Percentiles rank a stretch among this genome's conserved stretches.
Evolutionary conservation across 495 filamentous ascomycete genomes (phyloP).

Genomic region (Apodospora peruviana): DNA sequence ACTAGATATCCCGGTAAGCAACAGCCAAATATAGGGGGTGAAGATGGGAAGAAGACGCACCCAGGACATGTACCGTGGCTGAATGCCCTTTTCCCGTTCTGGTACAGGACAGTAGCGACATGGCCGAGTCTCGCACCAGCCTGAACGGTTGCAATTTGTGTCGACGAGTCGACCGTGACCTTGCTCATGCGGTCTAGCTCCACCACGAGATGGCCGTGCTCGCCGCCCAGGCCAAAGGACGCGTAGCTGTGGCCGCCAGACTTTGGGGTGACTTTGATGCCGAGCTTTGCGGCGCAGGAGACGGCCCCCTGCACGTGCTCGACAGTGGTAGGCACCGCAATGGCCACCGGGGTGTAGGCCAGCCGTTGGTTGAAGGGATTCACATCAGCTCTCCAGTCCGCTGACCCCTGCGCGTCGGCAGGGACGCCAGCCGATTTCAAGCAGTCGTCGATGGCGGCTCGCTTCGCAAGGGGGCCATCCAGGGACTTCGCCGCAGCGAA

Average conservation of each 20-base stretch:
- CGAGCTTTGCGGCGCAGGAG: slow-evolving; percentile 33
- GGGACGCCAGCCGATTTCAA: slow-evolving; percentile 28
- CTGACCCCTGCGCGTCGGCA: slow-evolving; percentile 25
- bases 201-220: slow-evolving; percentile 42
- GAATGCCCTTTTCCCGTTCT: slow-evolving; percentile 37
- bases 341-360: slow-evolving; percentile 31
- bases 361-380: slow-evolving; percentile 37
- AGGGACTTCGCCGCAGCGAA: slow-evolving; percentile 14
- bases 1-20: slow-evolving; percentile 17
- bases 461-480: slow-evolving; percentile 18
- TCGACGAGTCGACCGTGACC: slow-evolving; percentile 32
- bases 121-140: slow-evolving; percentile 37
- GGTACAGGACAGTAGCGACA: slow-evolving; percentile 31
- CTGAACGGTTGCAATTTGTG: slow-evolving; percentile 34
- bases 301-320: slow-evolving; percentile 39
- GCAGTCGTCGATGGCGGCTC: slow-evolving; percentile 37
- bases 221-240: slow-evolving; percentile 40
- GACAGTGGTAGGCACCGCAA: slow-evolving; percentile 34
- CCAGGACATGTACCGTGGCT: slow-evolving; percentile 43
- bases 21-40: neutral
- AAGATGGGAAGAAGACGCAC: slow-evolving; percentile 13
- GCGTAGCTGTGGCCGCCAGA: slow-evolving; percentile 44
- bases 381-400: slow-evolving; percentile 33
- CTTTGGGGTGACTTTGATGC: slow-evolving; percentile 38
- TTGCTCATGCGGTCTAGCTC: slow-evolving; percentile 39